Base-by-base conservation (phyloP, 345 rosid species). In the Dipteronia dyeriana region DNA sequence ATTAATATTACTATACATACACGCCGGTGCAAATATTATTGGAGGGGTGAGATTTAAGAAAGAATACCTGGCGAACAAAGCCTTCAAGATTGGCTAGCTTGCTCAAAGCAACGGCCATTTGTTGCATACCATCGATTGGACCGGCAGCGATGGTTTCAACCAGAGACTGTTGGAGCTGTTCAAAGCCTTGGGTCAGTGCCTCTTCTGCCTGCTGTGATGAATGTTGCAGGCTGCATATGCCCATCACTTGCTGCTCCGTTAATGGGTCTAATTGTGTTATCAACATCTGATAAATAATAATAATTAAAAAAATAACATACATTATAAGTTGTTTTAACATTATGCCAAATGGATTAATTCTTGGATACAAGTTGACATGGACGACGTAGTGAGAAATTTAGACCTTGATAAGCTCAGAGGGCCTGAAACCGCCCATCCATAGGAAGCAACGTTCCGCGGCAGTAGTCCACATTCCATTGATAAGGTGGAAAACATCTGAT, bases 341-440 rank as follows among this genome's bases (percentile, higher is more conserved):
- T 16, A 12, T 49, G 19, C 16, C 19, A 49, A 49, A 49, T 13
- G 16, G 16, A 45, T 9, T 9, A 45, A 34, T 34, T 34, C 38
- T 34, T 34, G 6, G 4, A 0, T 3, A 5, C 4, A 34, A 34
- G 38, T 34, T 34, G 38, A 34, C 38, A 34, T 34, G 38, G 38
- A 34, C 38, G 4, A 9, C 8, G 45, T 9, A 41, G 45, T 41
- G 45, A 41, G 45, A 41, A 41, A 41, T 41, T 9, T 65, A 5
- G 45, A 94, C 99, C 98, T 94, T 96, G 86, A 96, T 92, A 23
- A 94, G 91, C 20, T 96, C 99, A 1, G 99, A 96, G 12, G 99
- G 98, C 56, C 94, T 84, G 60, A 96, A 96, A 20, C 99, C 99
- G 6, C 95, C 99, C 90, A 96, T 94, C 99, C 99, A 96, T 9